Percentiles rank a stretch among this genome's conserved stretches.
Conservation (phyloP, 2,329 filamentous ascomycete species). For the Colletotrichum brevisporum region DNA sequence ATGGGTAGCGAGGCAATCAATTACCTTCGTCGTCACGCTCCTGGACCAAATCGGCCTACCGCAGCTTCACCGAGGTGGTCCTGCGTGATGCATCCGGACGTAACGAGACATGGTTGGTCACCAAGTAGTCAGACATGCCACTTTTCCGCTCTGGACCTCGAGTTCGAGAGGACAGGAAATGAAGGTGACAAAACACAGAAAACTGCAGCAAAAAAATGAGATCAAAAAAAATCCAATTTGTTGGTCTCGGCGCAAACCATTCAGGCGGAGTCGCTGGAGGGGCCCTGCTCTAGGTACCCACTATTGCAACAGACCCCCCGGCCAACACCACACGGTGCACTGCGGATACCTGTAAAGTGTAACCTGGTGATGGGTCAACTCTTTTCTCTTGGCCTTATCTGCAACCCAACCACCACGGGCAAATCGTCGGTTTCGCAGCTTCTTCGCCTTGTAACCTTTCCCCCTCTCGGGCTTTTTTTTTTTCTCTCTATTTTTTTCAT, state of each 20-base stretch:
- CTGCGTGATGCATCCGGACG: conserved; percentile 26
- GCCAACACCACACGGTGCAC: conserved; percentile 22
- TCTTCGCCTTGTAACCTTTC: not conserved
- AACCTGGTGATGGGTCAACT: conserved; percentile 16
- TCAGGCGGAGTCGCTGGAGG: conserved; percentile 20
- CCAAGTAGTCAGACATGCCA: not conserved
- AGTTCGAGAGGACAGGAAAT: not conserved
- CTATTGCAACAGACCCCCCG: conserved; percentile 6
- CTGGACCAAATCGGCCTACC: conserved; percentile 18
- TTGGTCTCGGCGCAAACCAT: conserved; percentile 29
- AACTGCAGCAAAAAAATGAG: not conserved
- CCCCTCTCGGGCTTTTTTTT: not conserved
- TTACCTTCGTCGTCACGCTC: not conserved
- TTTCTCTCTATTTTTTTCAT: not conserved
- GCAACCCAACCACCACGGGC: conserved; percentile 20
- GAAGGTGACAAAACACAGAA: not conserved
- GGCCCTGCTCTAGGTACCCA: conserved; percentile 15
- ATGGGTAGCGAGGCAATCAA: conserved; percentile 3
- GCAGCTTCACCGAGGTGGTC: conserved; percentile 25
- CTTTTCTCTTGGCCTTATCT: conserved; percentile 23
- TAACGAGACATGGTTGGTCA: conserved; percentile 8
- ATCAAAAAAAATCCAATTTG: conserved; percentile 14
- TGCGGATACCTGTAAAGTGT: conserved; percentile 3
- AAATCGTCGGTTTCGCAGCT: conserved; percentile 18
- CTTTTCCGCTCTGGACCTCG: not conserved